Evolutionary conservation across 2,329 filamentous ascomycete genomes (phyloP), one percentile per base, ranked within the genome.

Genomic region (Trichoderma asperellum): DNA sequence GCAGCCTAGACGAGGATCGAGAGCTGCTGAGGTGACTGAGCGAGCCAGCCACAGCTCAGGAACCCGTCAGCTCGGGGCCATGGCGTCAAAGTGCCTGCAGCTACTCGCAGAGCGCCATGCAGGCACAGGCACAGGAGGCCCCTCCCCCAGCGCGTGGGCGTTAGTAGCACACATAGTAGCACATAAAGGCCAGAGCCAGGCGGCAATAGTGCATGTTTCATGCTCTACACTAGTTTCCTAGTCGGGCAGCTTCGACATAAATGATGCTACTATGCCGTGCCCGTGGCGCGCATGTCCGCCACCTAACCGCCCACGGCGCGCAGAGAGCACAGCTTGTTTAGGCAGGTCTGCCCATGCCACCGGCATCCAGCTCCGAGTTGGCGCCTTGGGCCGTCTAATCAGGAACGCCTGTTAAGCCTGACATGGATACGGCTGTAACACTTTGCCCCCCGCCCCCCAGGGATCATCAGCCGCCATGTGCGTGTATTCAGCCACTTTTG

Each of bases 351-450:
- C 29, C 24, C 10, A 40, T 16, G 52, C 29, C 35, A 21, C 18
- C 24, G 63, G 63, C 63, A 66, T 49, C 27, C 24, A 49, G 43
- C 35, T 47, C 52, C 35, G 61, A 18, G 34, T 40, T 55, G 49
- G 32, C 61, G 61, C 62, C 35, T 27, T 5, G n/a, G 10, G n/a
- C n/a, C 47, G n/a, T 49, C 47, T 49, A 49, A 49, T 49, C 47
- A 52, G 35, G 34, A 43, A n/a, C 61, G 55, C 24, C 24, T 55
- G 49, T 40, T 32, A 4, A 16, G n/a, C 47, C 49, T 21, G 49
- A 64, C 35, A 21, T 12, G 61, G 61, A 16, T 35, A 21, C 32
- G 61, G n/a, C 49, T 64, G 49, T 29, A 64, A 64, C 49, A 40
- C 52, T 57, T 35, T 27, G 43, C 18, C 12, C 62, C 18, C 8